Evolutionary conservation across 805 yeast species (phyloP), one percentile per base, ranked within the genome.

Genomic region (Barnettozyma vustinii): DNA sequence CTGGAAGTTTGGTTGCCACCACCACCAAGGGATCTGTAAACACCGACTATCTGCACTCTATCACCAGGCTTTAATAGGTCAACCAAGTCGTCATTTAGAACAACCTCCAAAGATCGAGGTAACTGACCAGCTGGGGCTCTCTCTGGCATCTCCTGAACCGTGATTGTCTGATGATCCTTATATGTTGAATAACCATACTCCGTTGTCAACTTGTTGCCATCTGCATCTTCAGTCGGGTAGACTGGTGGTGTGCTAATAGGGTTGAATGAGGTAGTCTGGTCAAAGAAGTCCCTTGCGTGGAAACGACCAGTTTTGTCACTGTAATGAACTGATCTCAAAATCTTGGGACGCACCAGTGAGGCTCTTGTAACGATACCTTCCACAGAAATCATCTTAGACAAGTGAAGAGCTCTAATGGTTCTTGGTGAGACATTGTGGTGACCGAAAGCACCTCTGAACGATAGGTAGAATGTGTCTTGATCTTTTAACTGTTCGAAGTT

Each of bases 141-240:
- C 70, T 94, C 98, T 1, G 99, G 98, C 88, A 94, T 87, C 70
- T 94, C 99, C 67, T 94, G 99, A 35, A 94, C 84, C 0, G 97
- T 80, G 35, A 94, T 77, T 37, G 89, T 85, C 69, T 94, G 99
- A 65, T 92, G 97, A 68, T 94, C 99, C 58, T 92, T 76, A 65
- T 88, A 94, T 26, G 95, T 89, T 8, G 91, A 84, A 62, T 83
- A 86, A 1, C 99, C 99, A 61, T 88, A 94, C 65, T 94, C 98
- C 0, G 97, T 91, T 18, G 80, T 75, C 55, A 94, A 71, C 57
- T 87, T 88, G 68, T 91, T 84, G 7, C 97, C 97, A 42, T 89
- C 94, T 16, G 87, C 77, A 62, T 94, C 99, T 60, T 88, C 96
- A 0, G 95, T 85, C 19, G 98, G 98, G 62, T 89, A 94, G 4